A percentile compares a stretch with the other conserved stretches of the same genome.
Conservation (phyloP, 1,284 basidiomycete species). For the Singerocomus inundabilis region DNA sequence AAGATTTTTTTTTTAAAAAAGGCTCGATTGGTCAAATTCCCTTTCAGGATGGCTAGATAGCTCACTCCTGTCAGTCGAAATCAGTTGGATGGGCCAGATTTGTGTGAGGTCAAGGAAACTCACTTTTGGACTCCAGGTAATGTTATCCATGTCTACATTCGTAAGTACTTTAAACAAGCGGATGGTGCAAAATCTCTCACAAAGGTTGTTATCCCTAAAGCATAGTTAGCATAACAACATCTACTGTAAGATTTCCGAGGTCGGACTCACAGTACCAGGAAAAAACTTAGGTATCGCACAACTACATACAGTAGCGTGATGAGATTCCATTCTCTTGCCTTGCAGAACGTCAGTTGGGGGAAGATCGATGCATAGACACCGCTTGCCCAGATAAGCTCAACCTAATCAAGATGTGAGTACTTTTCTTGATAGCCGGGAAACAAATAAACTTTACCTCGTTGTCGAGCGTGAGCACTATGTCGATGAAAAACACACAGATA, state of each 20-base stretch:
- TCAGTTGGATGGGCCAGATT: neutral
- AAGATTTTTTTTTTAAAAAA: neutral
- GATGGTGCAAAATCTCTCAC: conserved; percentile 5
- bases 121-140: conserved; percentile 13
- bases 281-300: conserved; percentile 22
- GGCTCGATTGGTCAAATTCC: neutral
- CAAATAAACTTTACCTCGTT: conserved; percentile 8
- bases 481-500: neutral
- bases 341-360: neutral
- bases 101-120: neutral
- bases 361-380: neutral
- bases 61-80: conserved; percentile 12
- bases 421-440: no score
- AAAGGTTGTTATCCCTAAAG: conserved; percentile 8
- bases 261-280: conserved; percentile 13
- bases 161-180: neutral
- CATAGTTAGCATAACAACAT: neutral
- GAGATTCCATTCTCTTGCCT: conserved; percentile 18
- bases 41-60: neutral
- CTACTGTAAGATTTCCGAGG: neutral
- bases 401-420: conserved; percentile 6
- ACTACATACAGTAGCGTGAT: conserved; percentile 21
- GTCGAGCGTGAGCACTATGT: conserved; percentile 13
- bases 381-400: conserved; percentile 20
- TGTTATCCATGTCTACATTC: conserved; percentile 4